phyloP scores from a whole-genome alignment of 257 asterid species.

The Capsicum chinense region DNA sequence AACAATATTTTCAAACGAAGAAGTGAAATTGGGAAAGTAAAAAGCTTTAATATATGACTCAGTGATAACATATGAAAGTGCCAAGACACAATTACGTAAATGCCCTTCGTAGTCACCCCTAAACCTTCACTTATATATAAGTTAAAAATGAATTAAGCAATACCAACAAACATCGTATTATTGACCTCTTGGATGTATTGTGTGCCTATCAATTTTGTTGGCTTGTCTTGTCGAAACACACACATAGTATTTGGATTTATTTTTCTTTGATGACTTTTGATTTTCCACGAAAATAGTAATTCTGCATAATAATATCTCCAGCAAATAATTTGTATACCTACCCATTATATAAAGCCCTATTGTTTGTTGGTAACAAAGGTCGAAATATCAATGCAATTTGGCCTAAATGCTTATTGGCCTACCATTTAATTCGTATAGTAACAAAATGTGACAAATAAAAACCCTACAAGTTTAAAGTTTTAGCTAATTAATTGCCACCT shows the following conservation, averaged over 20 bases:
- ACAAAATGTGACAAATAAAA: not conserved
- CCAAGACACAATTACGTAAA: no score
- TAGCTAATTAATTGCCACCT: not conserved
- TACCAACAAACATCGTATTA: not conserved
- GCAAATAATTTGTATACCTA: not conserved
- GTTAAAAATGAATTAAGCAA: not conserved
- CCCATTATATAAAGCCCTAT: not conserved
- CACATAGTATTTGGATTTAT: not conserved
- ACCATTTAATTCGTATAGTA: not conserved
- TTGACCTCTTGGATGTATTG: not conserved
- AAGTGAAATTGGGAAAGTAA: no score
- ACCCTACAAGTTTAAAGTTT: not conserved
- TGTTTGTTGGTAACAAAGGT: not conserved
- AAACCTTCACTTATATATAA: not conserved
- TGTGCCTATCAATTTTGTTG: not conserved
- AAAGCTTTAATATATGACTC: no score
- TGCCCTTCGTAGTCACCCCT: no score
- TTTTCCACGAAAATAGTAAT: slow-evolving; percentile 18
- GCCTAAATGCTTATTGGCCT: not conserved
- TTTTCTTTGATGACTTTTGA: not conserved
- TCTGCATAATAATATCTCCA: not conserved
- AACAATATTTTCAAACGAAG: no score
- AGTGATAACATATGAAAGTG: no score
- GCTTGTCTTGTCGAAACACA: not conserved
- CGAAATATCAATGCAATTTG: slow-evolving; percentile 1